phyloP scores from a whole-genome alignment of 805 yeast species.

The Saccharomycopsis amapae region DNA sequence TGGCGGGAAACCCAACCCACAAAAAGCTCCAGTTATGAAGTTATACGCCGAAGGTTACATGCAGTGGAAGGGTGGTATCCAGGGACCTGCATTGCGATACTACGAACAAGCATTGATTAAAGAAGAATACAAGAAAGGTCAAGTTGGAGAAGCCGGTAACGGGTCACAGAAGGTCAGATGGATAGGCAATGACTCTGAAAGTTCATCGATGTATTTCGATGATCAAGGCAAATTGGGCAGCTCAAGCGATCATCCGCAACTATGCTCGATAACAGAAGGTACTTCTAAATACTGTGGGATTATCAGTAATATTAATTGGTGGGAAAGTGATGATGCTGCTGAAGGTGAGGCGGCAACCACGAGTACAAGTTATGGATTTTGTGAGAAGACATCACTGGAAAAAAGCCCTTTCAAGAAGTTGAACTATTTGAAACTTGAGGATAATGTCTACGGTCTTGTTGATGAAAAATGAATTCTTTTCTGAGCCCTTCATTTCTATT shows the following conservation, averaged over 20 bases:
- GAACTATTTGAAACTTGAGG: too few species aligned
- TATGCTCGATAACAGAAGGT: not conserved
- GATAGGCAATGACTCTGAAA: too few species aligned
- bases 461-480: too few species aligned
- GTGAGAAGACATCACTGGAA: not conserved
- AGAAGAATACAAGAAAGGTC: too few species aligned
- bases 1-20: not conserved
- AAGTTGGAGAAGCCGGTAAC: too few species aligned
- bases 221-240: too few species aligned
- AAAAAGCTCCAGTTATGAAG: constrained; percentile 2
- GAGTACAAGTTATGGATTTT: not conserved
- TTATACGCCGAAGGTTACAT: constrained; percentile 10
- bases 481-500: too few species aligned
- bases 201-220: too few species aligned
- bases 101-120: too few species aligned
- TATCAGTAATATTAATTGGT: constrained; percentile 10
- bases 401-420: too few species aligned
- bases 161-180: too few species aligned
- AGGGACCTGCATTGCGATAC: constrained; percentile 11
- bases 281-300: constrained; percentile 5
- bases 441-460: too few species aligned
- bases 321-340: constrained; percentile 1
- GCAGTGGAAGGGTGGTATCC: constrained; percentile 5
- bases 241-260: not conserved
- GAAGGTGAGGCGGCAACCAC: not conserved